These are phyloP conservation scores for Colletotrichum karsti DNA, from an alignment of 2,329 filamentous ascomycete genomes.

Conservation along the genomic window DNA sequence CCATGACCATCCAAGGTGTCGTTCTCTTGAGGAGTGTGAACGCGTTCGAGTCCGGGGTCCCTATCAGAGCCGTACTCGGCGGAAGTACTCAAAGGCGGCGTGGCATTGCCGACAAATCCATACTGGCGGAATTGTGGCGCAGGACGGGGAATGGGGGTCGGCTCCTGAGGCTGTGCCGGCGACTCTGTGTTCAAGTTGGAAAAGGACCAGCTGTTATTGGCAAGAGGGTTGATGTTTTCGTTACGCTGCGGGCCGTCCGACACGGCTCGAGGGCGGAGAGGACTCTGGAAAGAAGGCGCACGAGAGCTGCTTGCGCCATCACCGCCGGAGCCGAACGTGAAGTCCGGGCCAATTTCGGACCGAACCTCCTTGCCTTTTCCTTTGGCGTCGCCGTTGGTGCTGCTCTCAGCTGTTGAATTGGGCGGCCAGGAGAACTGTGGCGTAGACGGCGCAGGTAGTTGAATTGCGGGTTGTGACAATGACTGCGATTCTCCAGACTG, in stretches of 20 bases:
- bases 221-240: constrained; percentile 58
- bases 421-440: constrained; percentile 29
- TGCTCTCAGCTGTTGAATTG: not conserved
- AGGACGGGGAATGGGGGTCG: not conserved
- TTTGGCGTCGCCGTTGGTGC: constrained; percentile 14
- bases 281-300: constrained; percentile 18
- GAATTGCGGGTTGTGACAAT: not conserved
- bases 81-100: constrained; percentile 5
- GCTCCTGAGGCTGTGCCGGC: not conserved
- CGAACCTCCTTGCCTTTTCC: constrained; percentile 32
- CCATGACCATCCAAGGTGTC: not conserved
- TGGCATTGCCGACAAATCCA: not conserved
- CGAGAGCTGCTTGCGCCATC: constrained; percentile 1
- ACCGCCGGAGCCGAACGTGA: not conserved
- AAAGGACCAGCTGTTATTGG: constrained; percentile 70
- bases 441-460: constrained; percentile 26
- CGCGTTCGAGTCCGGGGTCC: not conserved
- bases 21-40: not conserved
- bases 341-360: not conserved
- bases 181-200: constrained; percentile 44
- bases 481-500: not conserved
- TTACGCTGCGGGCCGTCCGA: constrained; percentile 63
- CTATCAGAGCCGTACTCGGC: constrained; percentile 3
- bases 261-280: constrained; percentile 57
- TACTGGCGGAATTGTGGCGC: not conserved